Evolutionary conservation across 2,329 filamentous ascomycete genomes (phyloP).

Genomic region (Fusarium papillatum): DNA sequence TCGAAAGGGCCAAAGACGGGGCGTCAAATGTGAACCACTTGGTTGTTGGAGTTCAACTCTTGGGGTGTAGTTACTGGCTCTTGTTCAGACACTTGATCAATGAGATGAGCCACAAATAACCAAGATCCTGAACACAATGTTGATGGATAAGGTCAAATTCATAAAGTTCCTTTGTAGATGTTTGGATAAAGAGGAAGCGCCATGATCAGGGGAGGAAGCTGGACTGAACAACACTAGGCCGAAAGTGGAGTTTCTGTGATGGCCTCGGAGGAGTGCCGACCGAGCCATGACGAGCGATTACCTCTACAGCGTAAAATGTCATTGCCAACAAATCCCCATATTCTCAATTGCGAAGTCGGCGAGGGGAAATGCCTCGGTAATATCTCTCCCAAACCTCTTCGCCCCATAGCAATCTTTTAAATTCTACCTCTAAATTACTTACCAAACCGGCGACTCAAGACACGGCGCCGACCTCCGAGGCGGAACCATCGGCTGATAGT

Average conservation of each 20-base stretch:
- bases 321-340: neutral
- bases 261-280: neutral
- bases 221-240: neutral
- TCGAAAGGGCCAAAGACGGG: neutral
- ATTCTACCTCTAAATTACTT: neutral
- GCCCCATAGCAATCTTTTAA: neutral
- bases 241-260: neutral
- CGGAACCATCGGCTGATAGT: constrained; percentile 37
- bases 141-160: neutral
- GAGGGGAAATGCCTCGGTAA: constrained; percentile 1
- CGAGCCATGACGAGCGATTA: neutral
- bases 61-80: neutral
- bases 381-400: neutral
- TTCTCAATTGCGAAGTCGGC: constrained; percentile 22
- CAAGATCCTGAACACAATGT: neutral
- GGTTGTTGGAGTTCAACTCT: neutral
- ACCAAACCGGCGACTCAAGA: constrained; percentile 12
- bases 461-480: constrained; percentile 41
- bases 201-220: neutral
- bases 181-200: neutral
- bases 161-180: neutral
- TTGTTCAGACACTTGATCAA: neutral
- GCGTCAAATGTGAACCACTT: neutral
- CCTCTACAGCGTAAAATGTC: neutral
- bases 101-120: neutral